phyloP scores from a whole-genome alignment of 306 rosid genomes.

The Lotus japonicus region DNA sequence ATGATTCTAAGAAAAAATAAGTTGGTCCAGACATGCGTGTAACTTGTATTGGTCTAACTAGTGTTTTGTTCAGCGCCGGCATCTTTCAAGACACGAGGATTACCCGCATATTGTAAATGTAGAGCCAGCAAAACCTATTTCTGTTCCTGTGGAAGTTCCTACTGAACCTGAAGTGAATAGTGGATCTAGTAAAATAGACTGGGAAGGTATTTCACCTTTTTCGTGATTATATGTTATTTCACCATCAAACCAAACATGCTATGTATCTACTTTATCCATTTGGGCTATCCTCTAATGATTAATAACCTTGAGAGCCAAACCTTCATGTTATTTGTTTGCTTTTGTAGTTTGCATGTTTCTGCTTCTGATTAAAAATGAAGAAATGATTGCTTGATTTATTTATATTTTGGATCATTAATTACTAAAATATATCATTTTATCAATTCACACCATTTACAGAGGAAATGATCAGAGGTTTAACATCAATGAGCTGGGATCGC shows the following conservation, averaged over 20 bases:
- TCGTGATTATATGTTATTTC: too few relatives aligned
- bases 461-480: slow-evolving; percentile 69
- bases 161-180: slow-evolving; percentile 22
- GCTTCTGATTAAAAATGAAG: not conserved
- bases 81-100: slow-evolving; percentile 39
- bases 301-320: slow-evolving; percentile 14
- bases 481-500: slow-evolving; percentile 75
- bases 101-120: slow-evolving; percentile 61
- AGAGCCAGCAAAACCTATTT: slow-evolving; percentile 33
- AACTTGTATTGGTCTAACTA: slow-evolving; percentile 12
- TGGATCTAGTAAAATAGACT: slow-evolving; percentile 28
- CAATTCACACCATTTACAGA: slow-evolving; percentile 33
- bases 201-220: slow-evolving; percentile 50
- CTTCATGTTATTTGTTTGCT: not conserved
- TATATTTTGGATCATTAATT: not conserved
- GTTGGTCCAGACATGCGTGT: not conserved
- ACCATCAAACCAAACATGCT: too few relatives aligned
- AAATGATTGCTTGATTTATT: not conserved
- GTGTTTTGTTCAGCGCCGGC: slow-evolving; percentile 35
- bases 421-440: slow-evolving; percentile 7
- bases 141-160: slow-evolving; percentile 28
- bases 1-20: too few relatives aligned
- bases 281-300: not conserved
- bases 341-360: not conserved
- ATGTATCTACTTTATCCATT: not conserved